These are phyloP conservation scores for Emmonsia crescens DNA, from an alignment of 2,329 filamentous ascomycete genomes.

Conservation along the genomic window DNA sequence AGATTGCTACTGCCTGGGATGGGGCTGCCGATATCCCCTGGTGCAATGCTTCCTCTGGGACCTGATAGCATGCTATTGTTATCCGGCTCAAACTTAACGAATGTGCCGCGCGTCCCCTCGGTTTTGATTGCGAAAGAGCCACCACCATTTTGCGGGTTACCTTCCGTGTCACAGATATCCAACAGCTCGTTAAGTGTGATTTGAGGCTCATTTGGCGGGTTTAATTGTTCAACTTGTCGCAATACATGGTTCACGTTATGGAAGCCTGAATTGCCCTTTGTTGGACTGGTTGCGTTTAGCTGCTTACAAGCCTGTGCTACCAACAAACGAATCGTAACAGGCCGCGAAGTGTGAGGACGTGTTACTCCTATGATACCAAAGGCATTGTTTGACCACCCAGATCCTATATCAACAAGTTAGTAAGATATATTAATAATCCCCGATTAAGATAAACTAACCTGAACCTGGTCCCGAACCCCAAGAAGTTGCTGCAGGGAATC, in stretches of 20 bases:
- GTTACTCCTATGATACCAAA: slow-evolving; percentile 40
- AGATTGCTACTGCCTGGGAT: slow-evolving; percentile 37
- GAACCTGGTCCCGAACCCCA: slow-evolving; percentile 31
- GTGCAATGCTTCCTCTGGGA: slow-evolving; percentile 35
- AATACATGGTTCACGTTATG: slow-evolving; percentile 56
- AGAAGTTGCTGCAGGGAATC: slow-evolving; percentile 26
- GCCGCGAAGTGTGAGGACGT: slow-evolving; percentile 49
- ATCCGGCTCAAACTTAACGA: slow-evolving; percentile 44
- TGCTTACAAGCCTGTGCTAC: slow-evolving; percentile 69
- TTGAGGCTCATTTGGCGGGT: slow-evolving; percentile 45
- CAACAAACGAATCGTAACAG: slow-evolving; percentile 59
- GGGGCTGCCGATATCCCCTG: slow-evolving; percentile 62
- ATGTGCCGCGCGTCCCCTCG: slow-evolving; percentile 32
- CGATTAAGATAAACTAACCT: slow-evolving; percentile 20
- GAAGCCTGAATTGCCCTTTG: slow-evolving; percentile 48
- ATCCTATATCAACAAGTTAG: slow-evolving; percentile 23
- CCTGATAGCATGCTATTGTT: slow-evolving; percentile 34
- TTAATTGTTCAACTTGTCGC: slow-evolving; percentile 51
- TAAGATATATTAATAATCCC: slow-evolving; percentile 5
- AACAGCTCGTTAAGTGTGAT: slow-evolving; percentile 59
- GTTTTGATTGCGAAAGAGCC: slow-evolving; percentile 67
- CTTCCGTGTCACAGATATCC: slow-evolving; percentile 82
- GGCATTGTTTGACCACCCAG: slow-evolving; percentile 37
- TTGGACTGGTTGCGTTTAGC: slow-evolving; percentile 35
- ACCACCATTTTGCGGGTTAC: slow-evolving; percentile 74